These are phyloP conservation scores for Cylindrotheca closterium DNA, from an alignment of 108 stramenopile genomes.

Conservation along the genomic window DNA sequence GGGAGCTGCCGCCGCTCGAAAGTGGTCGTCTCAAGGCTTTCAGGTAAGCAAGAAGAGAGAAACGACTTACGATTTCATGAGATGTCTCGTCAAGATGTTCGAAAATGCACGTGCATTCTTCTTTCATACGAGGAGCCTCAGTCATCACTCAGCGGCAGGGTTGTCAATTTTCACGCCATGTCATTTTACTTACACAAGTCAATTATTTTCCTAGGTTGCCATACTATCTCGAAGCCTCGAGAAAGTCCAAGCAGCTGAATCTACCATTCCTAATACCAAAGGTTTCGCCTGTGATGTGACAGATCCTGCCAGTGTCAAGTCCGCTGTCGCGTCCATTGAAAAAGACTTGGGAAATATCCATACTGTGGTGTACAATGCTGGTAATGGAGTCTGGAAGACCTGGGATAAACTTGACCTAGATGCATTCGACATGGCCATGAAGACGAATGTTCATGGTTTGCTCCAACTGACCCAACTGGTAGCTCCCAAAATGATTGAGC, in stretches of 20 bases:
- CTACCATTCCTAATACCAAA: conserved; percentile 21
- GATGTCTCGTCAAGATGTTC: no score
- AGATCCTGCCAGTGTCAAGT: conserved; percentile 9
- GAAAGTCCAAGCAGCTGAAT: conserved; percentile 18
- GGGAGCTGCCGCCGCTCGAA: conserved; percentile 6
- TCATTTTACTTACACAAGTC: no score
- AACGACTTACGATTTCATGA: no score
- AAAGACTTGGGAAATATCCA: conserved; percentile 27
- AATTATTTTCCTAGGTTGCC: conserved; percentile 23
- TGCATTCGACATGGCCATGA: conserved; percentile 4
- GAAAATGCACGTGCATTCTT: no score
- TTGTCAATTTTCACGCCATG: no score
- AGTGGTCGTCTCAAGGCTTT: conserved; percentile 27
- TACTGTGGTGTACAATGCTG: conserved; percentile 31
- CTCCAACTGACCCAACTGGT: conserved; percentile 13
- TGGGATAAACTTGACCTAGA: conserved; percentile 17
- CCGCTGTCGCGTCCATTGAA: conserved; percentile 7
- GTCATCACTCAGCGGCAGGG: no score
- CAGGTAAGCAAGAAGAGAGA: no score
- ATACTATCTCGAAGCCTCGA: conserved; percentile 18
- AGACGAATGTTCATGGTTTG: conserved; percentile 28
- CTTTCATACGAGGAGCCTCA: no score
- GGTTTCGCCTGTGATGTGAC: conserved; percentile 38
- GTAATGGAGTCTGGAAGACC: conserved; percentile 28
- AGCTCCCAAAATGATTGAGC: conserved; percentile 25